A percentile compares a stretch with the other conserved stretches of the same genome.
Conservation (phyloP, 1,139 yeast genomes). For the Candida albicans region DNA sequence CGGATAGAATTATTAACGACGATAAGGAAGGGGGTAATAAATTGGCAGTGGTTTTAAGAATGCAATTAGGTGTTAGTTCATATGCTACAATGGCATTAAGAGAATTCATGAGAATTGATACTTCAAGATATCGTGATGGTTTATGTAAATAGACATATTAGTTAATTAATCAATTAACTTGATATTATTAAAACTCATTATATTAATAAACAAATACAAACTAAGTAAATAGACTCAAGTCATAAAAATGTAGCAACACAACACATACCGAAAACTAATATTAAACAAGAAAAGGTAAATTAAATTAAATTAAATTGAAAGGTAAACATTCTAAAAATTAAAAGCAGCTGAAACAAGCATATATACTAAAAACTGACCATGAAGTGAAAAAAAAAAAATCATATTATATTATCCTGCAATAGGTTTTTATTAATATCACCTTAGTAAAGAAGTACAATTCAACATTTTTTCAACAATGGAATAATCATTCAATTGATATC, state of each 20-base stretch:
- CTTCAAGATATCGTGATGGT: constrained; percentile 50
- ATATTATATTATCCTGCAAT: neutral
- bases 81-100: constrained; percentile 98
- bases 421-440: constrained; percentile 1
- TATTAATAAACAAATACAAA: too few relatives aligned
- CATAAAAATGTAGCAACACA: too few relatives aligned
- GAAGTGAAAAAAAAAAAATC: neutral
- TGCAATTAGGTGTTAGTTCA: constrained; percentile 82
- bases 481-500: constrained; percentile 37
- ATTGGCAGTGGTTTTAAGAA: constrained; percentile 69
- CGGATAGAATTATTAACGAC: constrained; percentile 22
- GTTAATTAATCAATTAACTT: neutral
- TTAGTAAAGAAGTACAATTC: constrained; percentile 2
- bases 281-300: too few relatives aligned
- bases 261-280: too few relatives aligned
- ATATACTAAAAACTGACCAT: too few relatives aligned
- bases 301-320: too few relatives aligned
- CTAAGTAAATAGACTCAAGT: too few relatives aligned
- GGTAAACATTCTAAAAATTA: too few relatives aligned
- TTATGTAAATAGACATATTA: constrained; percentile 8
- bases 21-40: constrained; percentile 48
- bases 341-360: too few relatives aligned
- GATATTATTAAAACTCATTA: too few relatives aligned
- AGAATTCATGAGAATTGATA: constrained; percentile 83
- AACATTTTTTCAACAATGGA: constrained; percentile 8